Evolutionary conservation across 2,329 filamentous ascomycete species (phyloP).

Genomic region (Pseudocercospora crystallina): DNA sequence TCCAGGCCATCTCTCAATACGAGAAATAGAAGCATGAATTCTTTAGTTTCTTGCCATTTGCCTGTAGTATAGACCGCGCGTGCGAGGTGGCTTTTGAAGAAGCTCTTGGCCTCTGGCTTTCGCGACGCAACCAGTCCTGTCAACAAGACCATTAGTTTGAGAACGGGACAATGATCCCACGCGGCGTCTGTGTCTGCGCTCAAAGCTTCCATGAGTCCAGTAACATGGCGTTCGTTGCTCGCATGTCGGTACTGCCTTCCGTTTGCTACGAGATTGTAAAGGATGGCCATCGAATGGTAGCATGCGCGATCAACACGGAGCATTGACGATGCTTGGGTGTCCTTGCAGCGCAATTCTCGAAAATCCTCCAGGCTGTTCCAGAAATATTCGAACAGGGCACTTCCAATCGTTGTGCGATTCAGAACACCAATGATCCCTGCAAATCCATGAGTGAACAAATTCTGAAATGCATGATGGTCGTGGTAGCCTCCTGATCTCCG

Average conservation of each 20-base stretch:
- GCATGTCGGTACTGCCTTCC: neutral
- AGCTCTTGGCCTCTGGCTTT: neutral
- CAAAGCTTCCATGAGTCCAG: neutral
- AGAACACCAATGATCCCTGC: too few species aligned
- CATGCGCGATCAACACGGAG: neutral
- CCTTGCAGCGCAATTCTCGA: neutral
- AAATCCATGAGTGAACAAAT: too few species aligned
- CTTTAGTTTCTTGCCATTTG: neutral
- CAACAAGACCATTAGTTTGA: neutral
- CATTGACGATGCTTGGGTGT: neutral
- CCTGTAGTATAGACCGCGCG: neutral
- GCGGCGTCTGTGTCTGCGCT: neutral
- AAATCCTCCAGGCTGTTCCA: conserved; percentile 1
- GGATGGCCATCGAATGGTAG: conserved; percentile 1
- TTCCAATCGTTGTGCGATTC: too few species aligned
- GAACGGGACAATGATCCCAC: neutral
- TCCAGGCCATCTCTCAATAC: neutral
- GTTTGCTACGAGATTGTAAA: conserved; percentile 3
- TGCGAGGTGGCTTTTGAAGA: neutral
- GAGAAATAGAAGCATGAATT: neutral
- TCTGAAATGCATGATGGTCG: too few species aligned
- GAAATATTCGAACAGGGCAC: neutral
- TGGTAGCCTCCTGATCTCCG: too few species aligned
- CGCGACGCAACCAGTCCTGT: neutral
- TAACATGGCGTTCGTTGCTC: neutral